Percentiles rank a stretch among this genome's conserved stretches.
Evolutionary conservation across 192 early-diverging fungal species (phyloP).

Genomic region (Rhizoclosmatium globosum): DNA sequence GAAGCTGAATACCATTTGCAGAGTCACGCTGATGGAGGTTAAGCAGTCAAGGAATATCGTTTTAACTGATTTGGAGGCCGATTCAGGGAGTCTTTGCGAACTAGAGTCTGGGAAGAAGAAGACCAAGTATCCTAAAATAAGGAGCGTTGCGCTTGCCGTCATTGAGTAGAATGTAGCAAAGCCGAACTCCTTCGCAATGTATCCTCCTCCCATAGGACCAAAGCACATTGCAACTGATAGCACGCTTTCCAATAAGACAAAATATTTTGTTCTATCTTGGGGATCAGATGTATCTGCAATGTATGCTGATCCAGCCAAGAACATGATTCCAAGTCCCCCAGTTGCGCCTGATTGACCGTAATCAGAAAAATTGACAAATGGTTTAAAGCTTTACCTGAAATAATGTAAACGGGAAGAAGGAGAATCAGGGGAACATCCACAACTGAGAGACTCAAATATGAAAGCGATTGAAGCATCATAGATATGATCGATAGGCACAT

Average conservation of each 20-base stretch:
- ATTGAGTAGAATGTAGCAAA: constrained; percentile 1
- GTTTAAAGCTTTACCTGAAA: neutral
- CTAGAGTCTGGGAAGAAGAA: constrained; percentile 22
- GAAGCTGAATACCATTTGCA: neutral
- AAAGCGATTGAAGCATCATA: neutral
- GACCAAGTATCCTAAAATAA: neutral
- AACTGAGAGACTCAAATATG: neutral
- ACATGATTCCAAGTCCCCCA: neutral
- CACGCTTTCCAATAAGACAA: neutral
- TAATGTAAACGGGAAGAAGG: neutral
- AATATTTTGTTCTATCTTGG: constrained; percentile 13
- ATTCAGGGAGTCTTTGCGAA: neutral
- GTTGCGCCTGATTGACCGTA: neutral
- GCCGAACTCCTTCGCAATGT: neutral
- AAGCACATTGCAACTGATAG: neutral
- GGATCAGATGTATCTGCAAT: neutral
- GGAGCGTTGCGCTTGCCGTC: neutral
- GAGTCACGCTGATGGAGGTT: neutral
- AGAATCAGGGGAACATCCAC: neutral
- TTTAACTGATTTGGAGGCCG: constrained; percentile 15
- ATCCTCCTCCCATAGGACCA: constrained; percentile 15
- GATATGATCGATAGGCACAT: neutral
- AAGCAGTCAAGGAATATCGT: constrained; percentile 1
- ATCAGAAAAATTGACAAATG: too few species aligned
- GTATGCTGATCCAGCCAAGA: neutral